A percentile compares a stretch with the other conserved stretches of the same genome.
phyloP scores from a whole-genome alignment of 345 rosid species.

The Ceriops zippeliana region DNA sequence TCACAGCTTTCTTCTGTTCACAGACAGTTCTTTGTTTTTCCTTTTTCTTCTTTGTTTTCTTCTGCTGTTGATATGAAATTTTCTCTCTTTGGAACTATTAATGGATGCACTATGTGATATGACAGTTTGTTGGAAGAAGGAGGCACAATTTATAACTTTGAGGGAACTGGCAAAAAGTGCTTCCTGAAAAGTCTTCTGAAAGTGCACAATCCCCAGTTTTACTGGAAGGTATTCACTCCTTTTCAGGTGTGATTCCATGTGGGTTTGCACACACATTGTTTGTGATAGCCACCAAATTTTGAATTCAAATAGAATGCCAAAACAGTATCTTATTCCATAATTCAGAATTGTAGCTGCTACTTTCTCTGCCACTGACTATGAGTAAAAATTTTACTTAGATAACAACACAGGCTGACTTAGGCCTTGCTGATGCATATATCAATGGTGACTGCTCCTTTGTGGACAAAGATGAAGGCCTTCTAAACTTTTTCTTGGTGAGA shows the following conservation, averaged over 20 bases:
- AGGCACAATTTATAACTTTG: slow-evolving; percentile 74
- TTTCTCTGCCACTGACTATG: slow-evolving; percentile 4
- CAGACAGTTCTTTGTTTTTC: background rate
- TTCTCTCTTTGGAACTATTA: too few species aligned
- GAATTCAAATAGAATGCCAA: background rate
- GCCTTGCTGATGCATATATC: slow-evolving; percentile 82
- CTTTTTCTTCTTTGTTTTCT: background rate
- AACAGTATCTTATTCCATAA: background rate
- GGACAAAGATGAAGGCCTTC: slow-evolving; percentile 69
- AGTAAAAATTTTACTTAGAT: slow-evolving; percentile 38
- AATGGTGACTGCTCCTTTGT: slow-evolving; percentile 79
- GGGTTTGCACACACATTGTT: background rate
- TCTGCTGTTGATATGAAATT: background rate
- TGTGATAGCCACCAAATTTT: background rate
- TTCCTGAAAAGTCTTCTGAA: slow-evolving; percentile 45
- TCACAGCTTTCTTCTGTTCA: too few species aligned
- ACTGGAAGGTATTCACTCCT: slow-evolving; percentile 68
- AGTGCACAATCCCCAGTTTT: slow-evolving; percentile 77
- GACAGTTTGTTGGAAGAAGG: slow-evolving; percentile 80
- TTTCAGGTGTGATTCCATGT: background rate
- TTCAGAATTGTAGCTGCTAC: background rate
- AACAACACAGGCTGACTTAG: slow-evolving; percentile 90
- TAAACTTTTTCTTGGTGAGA: slow-evolving; percentile 65
- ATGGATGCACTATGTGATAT: background rate
- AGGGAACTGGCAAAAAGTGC: slow-evolving; percentile 46